These are phyloP conservation scores for Pythium phragmitis DNA, from an alignment of 352 stramenopile species.

Conservation along the genomic window DNA sequence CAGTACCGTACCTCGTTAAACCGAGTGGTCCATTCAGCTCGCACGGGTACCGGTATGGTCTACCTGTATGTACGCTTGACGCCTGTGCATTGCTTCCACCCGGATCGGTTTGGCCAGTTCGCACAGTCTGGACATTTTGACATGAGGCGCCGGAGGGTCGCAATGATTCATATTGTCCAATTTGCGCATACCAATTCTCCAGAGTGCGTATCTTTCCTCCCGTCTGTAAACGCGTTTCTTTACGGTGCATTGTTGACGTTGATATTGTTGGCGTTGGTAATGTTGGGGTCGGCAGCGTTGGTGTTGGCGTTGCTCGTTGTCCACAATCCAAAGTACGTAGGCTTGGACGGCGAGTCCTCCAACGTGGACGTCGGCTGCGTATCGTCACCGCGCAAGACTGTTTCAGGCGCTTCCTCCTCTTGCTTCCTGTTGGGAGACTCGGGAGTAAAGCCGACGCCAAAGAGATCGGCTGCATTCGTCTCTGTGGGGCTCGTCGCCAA, in stretches of 20 bases:
- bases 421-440: not conserved
- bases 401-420: not conserved
- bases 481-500: conserved; percentile 1
- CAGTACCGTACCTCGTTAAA: too few relatives aligned
- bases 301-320: not conserved
- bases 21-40: too few relatives aligned
- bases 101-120: too few relatives aligned
- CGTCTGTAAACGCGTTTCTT: not conserved
- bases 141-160: too few relatives aligned
- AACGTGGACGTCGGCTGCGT: not conserved
- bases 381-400: not conserved
- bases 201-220: too few relatives aligned
- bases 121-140: too few relatives aligned
- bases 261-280: not conserved
- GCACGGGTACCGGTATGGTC: too few relatives aligned
- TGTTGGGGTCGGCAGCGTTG: not conserved
- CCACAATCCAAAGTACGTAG: not conserved
- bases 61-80: too few relatives aligned
- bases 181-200: too few relatives aligned
- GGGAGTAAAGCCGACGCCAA: not conserved
- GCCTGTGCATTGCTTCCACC: too few relatives aligned
- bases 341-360: not conserved
- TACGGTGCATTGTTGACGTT: not conserved
- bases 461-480: not conserved
- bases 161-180: too few relatives aligned